Conservation (phyloP, 83 land plant species). For the Picea abies region DNA sequence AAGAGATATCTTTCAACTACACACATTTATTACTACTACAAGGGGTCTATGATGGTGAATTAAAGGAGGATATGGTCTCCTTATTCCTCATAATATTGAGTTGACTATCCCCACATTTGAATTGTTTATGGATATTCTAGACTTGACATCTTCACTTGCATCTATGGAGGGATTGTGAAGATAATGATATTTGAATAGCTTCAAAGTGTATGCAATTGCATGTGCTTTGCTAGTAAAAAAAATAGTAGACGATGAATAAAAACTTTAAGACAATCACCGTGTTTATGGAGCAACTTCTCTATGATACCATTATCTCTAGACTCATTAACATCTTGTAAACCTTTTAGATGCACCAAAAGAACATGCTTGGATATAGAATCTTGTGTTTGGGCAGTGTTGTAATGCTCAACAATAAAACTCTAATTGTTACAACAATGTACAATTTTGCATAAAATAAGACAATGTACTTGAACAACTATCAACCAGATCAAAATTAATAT, state of each 20-base stretch:
- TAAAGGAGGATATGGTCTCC: not conserved
- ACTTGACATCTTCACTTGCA: not conserved
- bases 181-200: slow-evolving; percentile 20
- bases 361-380: slow-evolving; percentile 7
- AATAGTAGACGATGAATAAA: slow-evolving; percentile 16
- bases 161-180: not conserved
- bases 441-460: too few species aligned
- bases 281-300: slow-evolving; percentile 22
- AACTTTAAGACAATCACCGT: slow-evolving; percentile 14
- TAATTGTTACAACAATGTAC: too few species aligned
- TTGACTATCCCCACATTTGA: not conserved
- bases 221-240: slow-evolving; percentile 26
- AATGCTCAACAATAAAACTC: too few species aligned
- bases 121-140: not conserved
- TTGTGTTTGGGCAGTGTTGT: not conserved
- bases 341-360: slow-evolving; percentile 26
- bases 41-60: not conserved
- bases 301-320: slow-evolving; percentile 15
- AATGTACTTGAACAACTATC: too few species aligned
- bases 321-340: slow-evolving; percentile 28
- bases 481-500: too few species aligned
- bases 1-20: not conserved
- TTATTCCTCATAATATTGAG: not conserved
- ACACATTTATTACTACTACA: not conserved
- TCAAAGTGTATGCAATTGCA: slow-evolving; percentile 21